Evolutionary conservation across 2,329 filamentous ascomycete genomes (phyloP).

Genomic region (Penicillium decumbens): DNA sequence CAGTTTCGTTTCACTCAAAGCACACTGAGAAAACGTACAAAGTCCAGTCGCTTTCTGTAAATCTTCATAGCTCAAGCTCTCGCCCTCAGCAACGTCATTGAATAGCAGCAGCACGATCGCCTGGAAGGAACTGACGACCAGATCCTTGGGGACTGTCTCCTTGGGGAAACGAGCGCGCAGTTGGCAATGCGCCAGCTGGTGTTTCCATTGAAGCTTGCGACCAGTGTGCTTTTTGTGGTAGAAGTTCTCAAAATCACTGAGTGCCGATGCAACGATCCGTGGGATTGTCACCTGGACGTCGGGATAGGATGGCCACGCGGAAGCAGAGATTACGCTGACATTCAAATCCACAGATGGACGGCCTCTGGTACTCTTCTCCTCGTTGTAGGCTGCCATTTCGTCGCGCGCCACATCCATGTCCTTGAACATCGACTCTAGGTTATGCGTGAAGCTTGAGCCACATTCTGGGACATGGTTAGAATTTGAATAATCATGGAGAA

Average conservation of each 20-base stretch:
- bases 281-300: slow-evolving; percentile 73
- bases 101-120: slow-evolving; percentile 87
- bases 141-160: slow-evolving; percentile 65
- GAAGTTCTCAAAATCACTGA: slow-evolving; percentile 75
- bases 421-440: slow-evolving; percentile 98
- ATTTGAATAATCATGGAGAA: not conserved
- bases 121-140: slow-evolving; percentile 88
- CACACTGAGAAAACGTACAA: slow-evolving; percentile 43
- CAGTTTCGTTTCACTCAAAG: slow-evolving; percentile 14
- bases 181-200: slow-evolving; percentile 84
- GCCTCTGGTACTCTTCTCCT: slow-evolving; percentile 57
- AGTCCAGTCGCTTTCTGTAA: slow-evolving; percentile 72
- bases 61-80: slow-evolving; percentile 67
- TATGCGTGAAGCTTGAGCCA: slow-evolving; percentile 89
- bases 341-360: slow-evolving; percentile 64
- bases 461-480: slow-evolving; percentile 58
- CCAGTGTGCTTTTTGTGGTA: slow-evolving; percentile 90
- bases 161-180: slow-evolving; percentile 75
- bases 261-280: slow-evolving; percentile 66
- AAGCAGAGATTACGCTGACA: slow-evolving; percentile 84
- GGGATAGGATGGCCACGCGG: slow-evolving; percentile 89
- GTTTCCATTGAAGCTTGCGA: slow-evolving; percentile 83
- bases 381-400: slow-evolving; percentile 85
- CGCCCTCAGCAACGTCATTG: slow-evolving; percentile 63
- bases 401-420: slow-evolving; percentile 91